A percentile compares a stretch with the other conserved stretches of the same genome.
These are phyloP conservation scores for Paraphaeosphaeria sporulosa DNA, from an alignment of 2,329 filamentous ascomycete species.

Conservation along the genomic window DNA sequence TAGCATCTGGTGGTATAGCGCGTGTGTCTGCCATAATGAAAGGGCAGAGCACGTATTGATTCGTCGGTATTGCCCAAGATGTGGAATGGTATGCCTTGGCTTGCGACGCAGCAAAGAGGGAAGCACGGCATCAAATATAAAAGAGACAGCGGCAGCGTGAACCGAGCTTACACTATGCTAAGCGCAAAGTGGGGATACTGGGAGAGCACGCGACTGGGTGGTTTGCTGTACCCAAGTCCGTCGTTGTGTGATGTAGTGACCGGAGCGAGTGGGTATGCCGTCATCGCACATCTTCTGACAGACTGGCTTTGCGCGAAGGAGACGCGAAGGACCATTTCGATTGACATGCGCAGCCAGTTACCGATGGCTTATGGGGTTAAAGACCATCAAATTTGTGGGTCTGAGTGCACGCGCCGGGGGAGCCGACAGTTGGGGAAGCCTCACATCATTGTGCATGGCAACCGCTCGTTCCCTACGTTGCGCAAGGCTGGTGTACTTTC, in stretches of 20 bases:
- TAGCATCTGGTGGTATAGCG: slow-evolving; percentile 25
- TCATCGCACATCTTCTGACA: slow-evolving; percentile 23
- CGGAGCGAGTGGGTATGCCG: slow-evolving; percentile 16
- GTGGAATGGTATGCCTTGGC: background rate
- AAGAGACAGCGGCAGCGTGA: background rate
- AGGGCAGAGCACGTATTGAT: background rate
- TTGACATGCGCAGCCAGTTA: slow-evolving; percentile 11
- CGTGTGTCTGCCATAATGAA: slow-evolving; percentile 16
- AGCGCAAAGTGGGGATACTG: background rate
- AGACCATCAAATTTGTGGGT: too few relatives aligned
- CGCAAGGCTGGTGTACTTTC: background rate
- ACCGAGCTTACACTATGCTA: background rate
- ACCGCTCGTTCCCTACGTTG: background rate
- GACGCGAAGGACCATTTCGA: background rate
- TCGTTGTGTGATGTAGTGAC: background rate
- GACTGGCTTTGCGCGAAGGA: background rate
- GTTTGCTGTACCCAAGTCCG: slow-evolving; percentile 1
- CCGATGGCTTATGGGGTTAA: background rate
- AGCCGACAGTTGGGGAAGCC: background rate
- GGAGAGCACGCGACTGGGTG: background rate
- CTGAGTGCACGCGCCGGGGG: slow-evolving; percentile 17
- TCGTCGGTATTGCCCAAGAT: background rate
- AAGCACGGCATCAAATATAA: slow-evolving; percentile 9
- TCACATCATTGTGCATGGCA: slow-evolving; percentile 17
- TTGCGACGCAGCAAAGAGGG: background rate